phyloP scores from a whole-genome alignment of 2,329 filamentous ascomycete species.

The Scedosporium minutisporum region DNA sequence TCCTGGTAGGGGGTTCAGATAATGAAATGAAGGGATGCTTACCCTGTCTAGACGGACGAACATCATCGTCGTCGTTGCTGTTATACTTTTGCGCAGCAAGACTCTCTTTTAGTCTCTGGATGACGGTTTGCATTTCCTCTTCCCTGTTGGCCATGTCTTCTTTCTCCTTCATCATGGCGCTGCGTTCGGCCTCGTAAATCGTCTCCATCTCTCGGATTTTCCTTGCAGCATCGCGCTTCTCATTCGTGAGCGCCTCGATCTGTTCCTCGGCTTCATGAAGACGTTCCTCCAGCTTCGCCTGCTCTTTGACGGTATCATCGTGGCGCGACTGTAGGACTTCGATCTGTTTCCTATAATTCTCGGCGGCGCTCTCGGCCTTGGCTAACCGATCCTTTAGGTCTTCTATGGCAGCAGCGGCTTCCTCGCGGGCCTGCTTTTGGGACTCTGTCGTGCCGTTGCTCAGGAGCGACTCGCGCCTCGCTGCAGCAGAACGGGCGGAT shows the following conservation, averaged over 20 bases:
- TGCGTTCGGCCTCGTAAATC: constrained; percentile 85
- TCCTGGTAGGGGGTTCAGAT: constrained; percentile 26
- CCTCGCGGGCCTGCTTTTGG: constrained; percentile 67
- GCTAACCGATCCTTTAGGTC: constrained; percentile 76
- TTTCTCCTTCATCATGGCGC: constrained; percentile 81
- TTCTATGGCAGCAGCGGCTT: constrained; percentile 68
- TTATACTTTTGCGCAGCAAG: constrained; percentile 62
- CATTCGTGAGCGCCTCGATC: constrained; percentile 69
- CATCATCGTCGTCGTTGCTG: constrained; percentile 48
- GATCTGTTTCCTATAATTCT: constrained; percentile 73
- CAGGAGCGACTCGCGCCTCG: constrained; percentile 43
- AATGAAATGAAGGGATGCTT: constrained; percentile 21
- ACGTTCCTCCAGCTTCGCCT: constrained; percentile 77
- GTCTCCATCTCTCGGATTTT: constrained; percentile 86
- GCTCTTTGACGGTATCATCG: constrained; percentile 75
- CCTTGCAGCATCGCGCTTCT: constrained; percentile 73
- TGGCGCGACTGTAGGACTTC: constrained; percentile 77
- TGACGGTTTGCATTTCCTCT: constrained; percentile 82
- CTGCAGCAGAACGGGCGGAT: constrained; percentile 62
- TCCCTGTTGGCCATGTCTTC: constrained; percentile 76
- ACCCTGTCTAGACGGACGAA: constrained; percentile 49
- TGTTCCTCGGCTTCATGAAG: constrained; percentile 79
- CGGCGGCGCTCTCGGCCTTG: constrained; percentile 67
- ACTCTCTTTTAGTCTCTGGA: constrained; percentile 85
- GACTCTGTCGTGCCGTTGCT: constrained; percentile 30